Conservation (phyloP, 1,284 basidiomycete species). For the Omphalotus olearius region DNA sequence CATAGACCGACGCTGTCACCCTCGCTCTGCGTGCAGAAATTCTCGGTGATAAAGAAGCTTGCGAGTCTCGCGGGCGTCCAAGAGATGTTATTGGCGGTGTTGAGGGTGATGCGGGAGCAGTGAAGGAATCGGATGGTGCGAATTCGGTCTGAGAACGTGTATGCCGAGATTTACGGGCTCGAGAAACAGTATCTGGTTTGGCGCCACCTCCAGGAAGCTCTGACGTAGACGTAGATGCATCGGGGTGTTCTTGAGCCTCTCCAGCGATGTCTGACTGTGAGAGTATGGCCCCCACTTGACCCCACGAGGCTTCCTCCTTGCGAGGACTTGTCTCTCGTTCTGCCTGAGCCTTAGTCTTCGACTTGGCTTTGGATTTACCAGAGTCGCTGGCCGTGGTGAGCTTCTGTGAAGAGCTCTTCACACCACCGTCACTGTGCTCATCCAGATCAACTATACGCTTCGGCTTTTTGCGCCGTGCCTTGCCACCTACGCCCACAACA, state of each 20-base stretch:
- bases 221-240: background rate
- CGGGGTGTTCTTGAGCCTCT: background rate
- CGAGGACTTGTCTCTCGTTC: conserved; percentile 16
- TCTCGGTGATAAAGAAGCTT: conserved; percentile 28
- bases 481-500: conserved; percentile 34
- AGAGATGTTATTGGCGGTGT: conserved; percentile 3
- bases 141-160: conserved; percentile 48
- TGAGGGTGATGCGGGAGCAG: background rate
- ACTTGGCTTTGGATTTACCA: conserved; percentile 15
- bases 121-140: conserved; percentile 18
- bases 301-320: background rate
- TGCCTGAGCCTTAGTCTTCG: conserved; percentile 14
- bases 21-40: conserved; percentile 45
- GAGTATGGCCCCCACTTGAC: conserved; percentile 3
- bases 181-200: background rate
- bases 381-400: conserved; percentile 30
- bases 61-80: conserved; percentile 20
- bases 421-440: conserved; percentile 28
- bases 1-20: conserved; percentile 58
- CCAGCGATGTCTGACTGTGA: background rate
- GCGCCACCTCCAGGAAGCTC: background rate
- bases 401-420: conserved; percentile 24
- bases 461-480: conserved; percentile 49
- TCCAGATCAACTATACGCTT: conserved; percentile 73
- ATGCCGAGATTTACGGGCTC: conserved; percentile 29